Conservation (phyloP, 2,329 filamentous ascomycete species). For the Fonsecaea erecta region DNA sequence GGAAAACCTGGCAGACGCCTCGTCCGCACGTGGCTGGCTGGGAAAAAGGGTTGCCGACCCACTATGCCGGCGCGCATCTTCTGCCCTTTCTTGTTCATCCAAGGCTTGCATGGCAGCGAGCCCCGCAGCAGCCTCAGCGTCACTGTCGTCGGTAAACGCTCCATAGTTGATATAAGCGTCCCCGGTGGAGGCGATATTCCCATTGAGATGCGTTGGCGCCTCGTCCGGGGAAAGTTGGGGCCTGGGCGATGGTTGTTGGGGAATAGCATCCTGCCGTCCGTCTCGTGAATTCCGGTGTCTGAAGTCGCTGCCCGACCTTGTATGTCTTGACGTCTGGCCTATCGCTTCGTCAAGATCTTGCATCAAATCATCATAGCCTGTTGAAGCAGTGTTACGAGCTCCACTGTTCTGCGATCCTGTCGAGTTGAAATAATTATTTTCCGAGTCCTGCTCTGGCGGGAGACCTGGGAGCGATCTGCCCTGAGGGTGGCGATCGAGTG, state of each 20-base stretch:
- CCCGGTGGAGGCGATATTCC: constrained; percentile 52
- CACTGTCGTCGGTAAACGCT: constrained; percentile 73
- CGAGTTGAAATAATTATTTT: constrained; percentile 39
- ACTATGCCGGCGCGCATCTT: constrained; percentile 62
- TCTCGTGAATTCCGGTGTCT: constrained; percentile 24
- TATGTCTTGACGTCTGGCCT: constrained; percentile 25
- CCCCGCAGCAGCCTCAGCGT: constrained; percentile 84
- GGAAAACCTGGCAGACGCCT: constrained; percentile 39
- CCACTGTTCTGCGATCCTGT: constrained; percentile 24
- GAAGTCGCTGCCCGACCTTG: constrained; percentile 21
- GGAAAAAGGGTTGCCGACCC: constrained; percentile 39
- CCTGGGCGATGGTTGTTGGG: constrained; percentile 37
- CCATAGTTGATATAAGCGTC: constrained; percentile 54
- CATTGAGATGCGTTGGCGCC: constrained; percentile 56
- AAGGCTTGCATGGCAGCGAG: constrained; percentile 82
- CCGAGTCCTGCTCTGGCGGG: constrained; percentile 53
- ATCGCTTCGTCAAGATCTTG: constrained; percentile 61
- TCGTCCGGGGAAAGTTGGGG: constrained; percentile 48
- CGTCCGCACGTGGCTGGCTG: constrained; percentile 45
- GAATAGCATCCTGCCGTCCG: constrained; percentile 25
- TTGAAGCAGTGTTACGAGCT: constrained; percentile 46
- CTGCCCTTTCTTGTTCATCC: constrained; percentile 72
- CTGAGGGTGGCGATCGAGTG: constrained; percentile 61
- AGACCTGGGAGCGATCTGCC: constrained; percentile 64
- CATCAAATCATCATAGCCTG: constrained; percentile 62